phyloP scores from a whole-genome alignment of 106 monocot genomes.

The Xerophyta viscosa region DNA sequence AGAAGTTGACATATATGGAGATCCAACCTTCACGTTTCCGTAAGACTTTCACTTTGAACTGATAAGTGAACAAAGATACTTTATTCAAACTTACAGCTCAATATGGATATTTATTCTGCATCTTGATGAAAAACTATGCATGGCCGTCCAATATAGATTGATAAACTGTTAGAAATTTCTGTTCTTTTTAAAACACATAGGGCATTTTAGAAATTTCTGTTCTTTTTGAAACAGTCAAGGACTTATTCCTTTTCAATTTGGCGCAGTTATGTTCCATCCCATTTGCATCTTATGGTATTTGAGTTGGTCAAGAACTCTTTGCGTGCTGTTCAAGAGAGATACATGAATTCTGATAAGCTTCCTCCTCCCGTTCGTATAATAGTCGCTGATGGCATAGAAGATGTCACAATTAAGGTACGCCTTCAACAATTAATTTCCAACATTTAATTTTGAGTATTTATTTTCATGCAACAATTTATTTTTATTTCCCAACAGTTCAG shows the following conservation, averaged over 20 bases:
- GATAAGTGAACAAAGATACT: no score
- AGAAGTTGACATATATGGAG: slow-evolving; percentile 84
- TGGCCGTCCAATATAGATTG: no score
- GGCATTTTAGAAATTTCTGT: no score
- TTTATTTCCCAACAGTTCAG: no score
- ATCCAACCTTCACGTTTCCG: slow-evolving; percentile 92
- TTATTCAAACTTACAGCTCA: no score
- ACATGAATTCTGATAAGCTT: slow-evolving; percentile 71
- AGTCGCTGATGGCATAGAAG: slow-evolving; percentile 95
- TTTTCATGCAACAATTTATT: no score
- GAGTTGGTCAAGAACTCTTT: slow-evolving; percentile 97
- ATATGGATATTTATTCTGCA: no score
- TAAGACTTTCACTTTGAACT: slow-evolving; percentile 47
- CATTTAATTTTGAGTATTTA: no score
- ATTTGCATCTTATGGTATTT: slow-evolving; percentile 97
- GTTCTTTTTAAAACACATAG: no score
- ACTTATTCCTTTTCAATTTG: neutral
- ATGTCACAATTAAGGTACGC: slow-evolving; percentile 95
- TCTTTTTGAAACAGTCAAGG: neutral
- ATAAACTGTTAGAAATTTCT: no score
- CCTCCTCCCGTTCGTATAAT: slow-evolving; percentile 83
- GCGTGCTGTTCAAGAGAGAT: slow-evolving; percentile 93
- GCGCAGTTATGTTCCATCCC: slow-evolving; percentile 82
- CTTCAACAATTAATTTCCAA: neutral
- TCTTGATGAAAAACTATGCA: no score